phyloP scores from a whole-genome alignment of 2,329 filamentous ascomycete genomes.

The Hymenoscyphus repandus region DNA sequence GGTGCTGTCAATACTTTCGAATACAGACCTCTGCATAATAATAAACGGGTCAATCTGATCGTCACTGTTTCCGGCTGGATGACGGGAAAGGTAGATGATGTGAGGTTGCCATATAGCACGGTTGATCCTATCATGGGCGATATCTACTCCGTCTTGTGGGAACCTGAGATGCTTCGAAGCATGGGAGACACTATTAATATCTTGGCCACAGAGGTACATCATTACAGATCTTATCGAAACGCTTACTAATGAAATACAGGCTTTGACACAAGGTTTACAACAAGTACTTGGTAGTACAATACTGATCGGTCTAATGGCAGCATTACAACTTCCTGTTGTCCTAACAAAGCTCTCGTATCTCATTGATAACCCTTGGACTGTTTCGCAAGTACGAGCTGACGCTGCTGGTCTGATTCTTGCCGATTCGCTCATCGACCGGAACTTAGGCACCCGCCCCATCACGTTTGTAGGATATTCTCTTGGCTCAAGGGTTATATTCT shows the following conservation, averaged over 20 bases:
- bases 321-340: conserved; percentile 84
- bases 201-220: conserved; percentile 81
- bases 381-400: conserved; percentile 88
- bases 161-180: conserved; percentile 94
- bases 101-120: conserved; percentile 90
- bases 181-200: conserved; percentile 99
- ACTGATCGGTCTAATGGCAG: conserved; percentile 83
- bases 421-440: conserved; percentile 87
- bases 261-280: conserved; percentile 91
- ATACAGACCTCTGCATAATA: conserved; percentile 94
- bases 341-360: conserved; percentile 91
- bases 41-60: conserved; percentile 93
- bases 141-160: conserved; percentile 94
- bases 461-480: conserved; percentile 94
- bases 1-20: conserved; percentile 95
- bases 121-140: conserved; percentile 98
- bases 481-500: conserved; percentile 86
- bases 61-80: conserved; percentile 97
- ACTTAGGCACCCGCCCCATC: conserved; percentile 83
- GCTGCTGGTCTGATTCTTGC: conserved; percentile 87
- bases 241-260: conserved; percentile 46
- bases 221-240: neutral
- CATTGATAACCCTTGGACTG: conserved; percentile 97
- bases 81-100: conserved; percentile 95
- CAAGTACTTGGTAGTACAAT: conserved; percentile 91